Base-by-base conservation (phyloP, 225 moss, liverwort and hornwort genomes). In the Climacium dendroides region DNA sequence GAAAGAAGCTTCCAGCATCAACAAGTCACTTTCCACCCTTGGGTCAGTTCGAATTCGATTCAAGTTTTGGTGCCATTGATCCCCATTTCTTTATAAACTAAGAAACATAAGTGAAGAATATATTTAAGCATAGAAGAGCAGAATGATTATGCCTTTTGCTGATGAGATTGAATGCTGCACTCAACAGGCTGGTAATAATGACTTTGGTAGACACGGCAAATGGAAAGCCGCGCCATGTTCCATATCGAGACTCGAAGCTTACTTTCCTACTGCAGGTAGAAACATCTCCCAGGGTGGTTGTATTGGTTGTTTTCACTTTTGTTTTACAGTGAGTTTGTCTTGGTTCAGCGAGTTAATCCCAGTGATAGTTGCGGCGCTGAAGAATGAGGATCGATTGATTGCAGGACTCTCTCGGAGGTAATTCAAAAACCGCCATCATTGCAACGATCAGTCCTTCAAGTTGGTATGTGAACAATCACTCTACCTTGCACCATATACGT, bases 1-100 rank as follows among this genome's bases (percentile, higher is more conserved):
- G 32, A 94, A 90, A 85, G 94, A 94, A 89, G 94, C 94, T 76
- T 93, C 94, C 54, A 94, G 91, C 83, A 94, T 94, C 81, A 94
- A 94, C 87, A 94, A 93, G 87, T 94, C 94, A 55, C 89, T 94
- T 30, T 94, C 94, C 65, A 94, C 93, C 81, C 93, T 94, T 43
- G 91, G 93, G 94, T 94, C 15, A 78, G 90, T 88, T 75, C 53
- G 3, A 8, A 35, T 71, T 5, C 14, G 11, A n/a, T 60, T 75
- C 25, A 63, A 79, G 47, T 57, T 74, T 59, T 14, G 11, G 52
- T 35, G 71, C 24, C 45, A 74, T 65, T 34, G 1, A 19, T 13
- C n/a, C 80, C 20, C 52, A 80, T 23, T 64, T 37, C 13, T 67
- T 10, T 11, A 32, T 10, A 30, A 29, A 63, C 26, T 20, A 30